Base-by-base conservation (phyloP, 176 grass and related monocot species). In the Dactylis glomerata region DNA sequence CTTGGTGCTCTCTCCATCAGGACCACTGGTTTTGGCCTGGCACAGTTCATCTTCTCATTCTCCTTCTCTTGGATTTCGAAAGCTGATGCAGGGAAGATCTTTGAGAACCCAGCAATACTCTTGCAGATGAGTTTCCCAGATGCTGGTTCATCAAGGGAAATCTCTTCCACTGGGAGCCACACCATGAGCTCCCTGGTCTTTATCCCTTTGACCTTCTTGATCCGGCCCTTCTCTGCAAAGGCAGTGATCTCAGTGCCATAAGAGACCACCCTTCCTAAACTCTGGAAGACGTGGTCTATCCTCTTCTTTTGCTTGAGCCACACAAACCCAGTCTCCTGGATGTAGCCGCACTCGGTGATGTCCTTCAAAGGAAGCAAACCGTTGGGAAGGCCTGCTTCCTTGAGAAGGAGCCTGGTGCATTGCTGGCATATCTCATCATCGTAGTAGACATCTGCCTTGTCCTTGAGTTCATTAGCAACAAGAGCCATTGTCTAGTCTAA, bases 231-330 rank as follows among this genome's bases (percentile, higher is more conserved):
- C 78, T 96, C 96, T 22, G 91, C 93, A n/a, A 86, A 90, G 67
- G 83, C 96, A 7, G 91, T 93, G 77, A 99, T 92, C 86, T 92
- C 96, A 28, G 93, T 33, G 22, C 88, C 83, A 62, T 99, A 99
- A 59, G 91, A 86, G 44, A 96, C 91, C 32, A 89, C 34, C 74
- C 91, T 89, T 72, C 93, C 90, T 19, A 99, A 67, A 62, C 82
- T 74, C 55, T 82, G 52, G 79, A 99, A 99, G 54, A 33, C 14
- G 70, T 99, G 91, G 74, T 99, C 93, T 8, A 91, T 85, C 88
- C 89, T 99, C 81, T 92, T 86, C 89, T 89, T 96, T 68, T 99
- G 96, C 84, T 94, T 99, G 32, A 99, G 89, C 96, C 96, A 99
- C 24, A 99, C 93, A 79, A 86, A 99, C n/a, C 96, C 96, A 20